phyloP scores from a whole-genome alignment of 352 stramenopile genomes.

The Phytophthora hibernalis region DNA sequence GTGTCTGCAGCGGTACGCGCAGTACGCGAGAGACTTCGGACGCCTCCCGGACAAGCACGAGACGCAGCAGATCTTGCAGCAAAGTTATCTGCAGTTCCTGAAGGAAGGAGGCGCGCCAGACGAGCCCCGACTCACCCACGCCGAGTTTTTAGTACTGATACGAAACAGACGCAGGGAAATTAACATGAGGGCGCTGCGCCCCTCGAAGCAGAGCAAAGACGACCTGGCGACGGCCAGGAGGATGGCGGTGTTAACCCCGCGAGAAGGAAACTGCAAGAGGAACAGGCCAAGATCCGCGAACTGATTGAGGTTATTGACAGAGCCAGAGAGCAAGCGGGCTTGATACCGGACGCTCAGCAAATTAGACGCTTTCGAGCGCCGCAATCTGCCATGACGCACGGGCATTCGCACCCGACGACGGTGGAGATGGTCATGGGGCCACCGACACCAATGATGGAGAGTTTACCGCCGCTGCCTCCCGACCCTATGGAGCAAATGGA shows the following conservation, averaged over 20 bases:
- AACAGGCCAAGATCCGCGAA: slow-evolving; percentile 64
- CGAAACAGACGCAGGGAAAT: slow-evolving; percentile 72
- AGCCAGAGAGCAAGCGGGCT: slow-evolving; percentile 41
- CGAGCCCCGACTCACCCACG: slow-evolving; percentile 55
- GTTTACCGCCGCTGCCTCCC: slow-evolving; percentile 23
- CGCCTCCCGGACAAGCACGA: slow-evolving; percentile 55
- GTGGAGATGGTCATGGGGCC: slow-evolving; percentile 29
- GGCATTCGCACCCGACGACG: slow-evolving; percentile 13
- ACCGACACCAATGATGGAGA: slow-evolving; percentile 30
- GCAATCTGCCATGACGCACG: background rate
- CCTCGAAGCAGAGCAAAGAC: slow-evolving; percentile 17
- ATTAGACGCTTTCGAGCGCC: slow-evolving; percentile 21
- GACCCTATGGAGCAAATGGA: slow-evolving; percentile 56
- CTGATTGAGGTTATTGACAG: slow-evolving; percentile 72
- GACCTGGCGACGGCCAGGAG: slow-evolving; percentile 10
- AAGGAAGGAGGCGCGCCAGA: slow-evolving; percentile 53
- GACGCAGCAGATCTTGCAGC: slow-evolving; percentile 58
- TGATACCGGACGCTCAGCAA: slow-evolving; percentile 34
- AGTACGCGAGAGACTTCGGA: slow-evolving; percentile 40
- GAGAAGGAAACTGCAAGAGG: slow-evolving; percentile 60
- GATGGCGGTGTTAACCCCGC: slow-evolving; percentile 37
- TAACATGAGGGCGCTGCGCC: slow-evolving; percentile 44
- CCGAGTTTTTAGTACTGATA: slow-evolving; percentile 77
- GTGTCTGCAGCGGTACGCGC: slow-evolving; percentile 65
- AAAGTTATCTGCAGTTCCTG: slow-evolving; percentile 64